Conservation (phyloP, 768 basidiomycete genomes). For the Cantharellus anzutake region DNA sequence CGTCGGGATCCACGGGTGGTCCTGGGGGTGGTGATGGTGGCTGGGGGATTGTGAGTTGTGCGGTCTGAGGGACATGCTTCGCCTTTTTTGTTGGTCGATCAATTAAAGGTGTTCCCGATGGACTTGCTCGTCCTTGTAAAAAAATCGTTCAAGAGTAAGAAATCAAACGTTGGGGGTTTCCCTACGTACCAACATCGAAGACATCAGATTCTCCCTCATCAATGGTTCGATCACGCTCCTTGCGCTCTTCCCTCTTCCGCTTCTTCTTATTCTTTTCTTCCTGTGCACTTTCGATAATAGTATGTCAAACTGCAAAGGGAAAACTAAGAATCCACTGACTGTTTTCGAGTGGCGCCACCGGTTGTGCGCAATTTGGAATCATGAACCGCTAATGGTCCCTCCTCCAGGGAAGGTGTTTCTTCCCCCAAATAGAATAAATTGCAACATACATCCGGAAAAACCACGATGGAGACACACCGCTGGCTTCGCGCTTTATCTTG, state of each 20-base stretch:
- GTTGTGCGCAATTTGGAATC: not conserved
- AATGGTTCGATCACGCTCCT: constrained; percentile 5
- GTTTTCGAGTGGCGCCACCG: not conserved
- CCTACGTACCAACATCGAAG: constrained; percentile 3
- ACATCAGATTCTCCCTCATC: constrained; percentile 6
- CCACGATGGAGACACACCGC: constrained; percentile 35
- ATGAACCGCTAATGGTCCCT: not conserved
- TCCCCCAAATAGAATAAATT: not conserved
- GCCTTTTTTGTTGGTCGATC: constrained; percentile 3
- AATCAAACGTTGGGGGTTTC: not conserved
- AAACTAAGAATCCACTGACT: not conserved
- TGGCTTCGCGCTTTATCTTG: constrained; percentile 53
- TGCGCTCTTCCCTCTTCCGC: not conserved
- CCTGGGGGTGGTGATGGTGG: constrained; percentile 2
- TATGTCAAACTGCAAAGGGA: not conserved
- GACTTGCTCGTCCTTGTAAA: constrained; percentile 4
- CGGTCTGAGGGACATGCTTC: not conserved
- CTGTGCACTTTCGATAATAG: not conserved
- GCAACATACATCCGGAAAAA: not conserved
- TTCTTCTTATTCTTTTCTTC: not conserved
- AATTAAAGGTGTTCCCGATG: constrained; percentile 4
- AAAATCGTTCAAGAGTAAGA: not conserved
- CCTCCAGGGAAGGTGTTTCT: constrained; percentile 1
- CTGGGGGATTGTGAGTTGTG: constrained; percentile 3
- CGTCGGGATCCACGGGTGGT: constrained; percentile 1